Evolutionary conservation across 208 protist genomes (phyloP), one percentile per base, ranked within the genome.

Genomic region (Borovskyia barvae): DNA sequence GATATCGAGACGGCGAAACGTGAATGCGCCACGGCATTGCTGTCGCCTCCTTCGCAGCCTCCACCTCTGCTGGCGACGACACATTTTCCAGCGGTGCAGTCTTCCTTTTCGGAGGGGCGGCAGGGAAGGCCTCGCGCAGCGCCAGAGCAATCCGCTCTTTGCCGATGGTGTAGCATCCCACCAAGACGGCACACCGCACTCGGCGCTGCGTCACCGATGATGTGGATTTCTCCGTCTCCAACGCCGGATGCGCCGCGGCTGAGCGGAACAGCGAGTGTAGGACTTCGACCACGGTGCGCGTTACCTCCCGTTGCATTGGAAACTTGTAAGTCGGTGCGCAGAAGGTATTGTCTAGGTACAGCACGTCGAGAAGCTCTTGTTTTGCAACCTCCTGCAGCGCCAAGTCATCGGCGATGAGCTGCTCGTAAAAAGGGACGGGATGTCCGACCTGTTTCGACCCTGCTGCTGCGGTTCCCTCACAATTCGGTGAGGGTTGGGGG

Each of bases 301-400:
- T 80, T 40, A 54, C 75, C 20, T 78, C 72, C 64, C 54, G 67
- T 74, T 82, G 92, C 35, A 77, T 58, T 14, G 91, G 89, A 62
- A 97, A 97, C 14, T 39, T 29, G 71, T 93, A 95, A 9, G 70
- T 41, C 7, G 87, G 75, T 39, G 81, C 56, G 49, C 92, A 97
- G 69, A 93, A 98, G 1, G 94, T 98, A 61, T 96, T 98, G 66
- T 98, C 94, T 4, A 98, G 72, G 62, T 90, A 96, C 1, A 98
- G 73, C 5, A 66, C 73, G 26, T 93, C 79, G n/a, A 95, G 72
- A 15, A 62, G 47, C 1, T 75, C 69, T 7, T 50, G n/a, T 32
- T 33, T 36, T 0, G 62, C 62, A 25, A 87, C 67, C 12, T 62
- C 54, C 8, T 45, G 42, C 30, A 97, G 54, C 5, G 77, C 40